phyloP scores from a whole-genome alignment of 2,329 filamentous ascomycete species.

The Alternaria infectoria region DNA sequence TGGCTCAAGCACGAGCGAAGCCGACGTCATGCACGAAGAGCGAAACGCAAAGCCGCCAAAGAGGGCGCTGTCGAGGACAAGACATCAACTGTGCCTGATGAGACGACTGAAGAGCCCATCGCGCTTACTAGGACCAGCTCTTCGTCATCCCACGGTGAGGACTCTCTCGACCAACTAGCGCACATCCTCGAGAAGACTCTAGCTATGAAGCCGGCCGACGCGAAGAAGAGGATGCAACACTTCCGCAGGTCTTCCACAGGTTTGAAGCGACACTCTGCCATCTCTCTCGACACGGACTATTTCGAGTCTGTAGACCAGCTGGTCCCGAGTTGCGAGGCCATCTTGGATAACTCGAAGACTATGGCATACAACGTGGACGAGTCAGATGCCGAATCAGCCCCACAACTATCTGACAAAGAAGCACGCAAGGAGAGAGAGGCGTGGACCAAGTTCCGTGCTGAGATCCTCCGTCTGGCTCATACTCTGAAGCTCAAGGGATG shows the following conservation, averaged over 20 bases:
- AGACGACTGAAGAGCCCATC: slow-evolving; percentile 9
- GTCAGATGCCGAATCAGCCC: slow-evolving; percentile 54
- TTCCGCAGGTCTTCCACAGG: slow-evolving; percentile 39
- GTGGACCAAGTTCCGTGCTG: slow-evolving; percentile 88
- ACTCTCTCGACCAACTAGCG: slow-evolving; percentile 81
- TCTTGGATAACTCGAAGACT: slow-evolving; percentile 89
- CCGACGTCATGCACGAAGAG: slow-evolving; percentile 66
- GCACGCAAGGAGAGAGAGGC: slow-evolving; percentile 72
- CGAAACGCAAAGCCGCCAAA: slow-evolving; percentile 58
- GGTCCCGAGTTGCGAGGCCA: slow-evolving; percentile 84
- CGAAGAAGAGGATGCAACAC: slow-evolving; percentile 38
- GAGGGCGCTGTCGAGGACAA: slow-evolving; percentile 22
- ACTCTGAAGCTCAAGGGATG: slow-evolving; percentile 91
- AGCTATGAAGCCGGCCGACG: slow-evolving; percentile 47
- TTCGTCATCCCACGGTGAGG: slow-evolving; percentile 68
- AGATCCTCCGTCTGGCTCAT: slow-evolving; percentile 87
- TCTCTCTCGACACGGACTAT: slow-evolving; percentile 85
- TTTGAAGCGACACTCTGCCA: slow-evolving; percentile 55
- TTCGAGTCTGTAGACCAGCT: slow-evolving; percentile 75
- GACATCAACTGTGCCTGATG: slow-evolving; percentile 2
- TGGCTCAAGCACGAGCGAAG: slow-evolving; percentile 84
- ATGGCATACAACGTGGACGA: slow-evolving; percentile 73
- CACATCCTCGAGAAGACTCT: slow-evolving; percentile 76
- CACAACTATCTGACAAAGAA: slow-evolving; percentile 52
- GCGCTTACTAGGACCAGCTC: slow-evolving; percentile 58